phyloP scores from a whole-genome alignment of 192 early-diverging fungal genomes.

The Allomyces macrogynus region DNA sequence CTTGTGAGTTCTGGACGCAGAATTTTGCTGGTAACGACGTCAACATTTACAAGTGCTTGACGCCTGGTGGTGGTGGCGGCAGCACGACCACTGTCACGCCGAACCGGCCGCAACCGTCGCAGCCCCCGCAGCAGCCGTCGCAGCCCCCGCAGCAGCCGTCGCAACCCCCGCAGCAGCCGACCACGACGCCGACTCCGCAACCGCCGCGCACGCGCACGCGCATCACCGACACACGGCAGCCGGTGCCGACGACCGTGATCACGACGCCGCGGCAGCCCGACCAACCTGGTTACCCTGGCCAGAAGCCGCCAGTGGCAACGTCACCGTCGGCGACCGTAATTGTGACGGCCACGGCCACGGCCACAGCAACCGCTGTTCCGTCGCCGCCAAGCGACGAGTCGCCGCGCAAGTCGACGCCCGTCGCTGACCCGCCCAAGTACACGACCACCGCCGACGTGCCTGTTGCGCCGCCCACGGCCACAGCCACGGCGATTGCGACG shows the following conservation, averaged over 20 bases:
- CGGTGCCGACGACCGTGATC: neutral
- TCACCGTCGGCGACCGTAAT: neutral
- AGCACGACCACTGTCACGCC: neutral
- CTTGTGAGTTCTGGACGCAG: neutral
- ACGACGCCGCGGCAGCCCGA: neutral
- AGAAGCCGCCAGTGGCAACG: neutral
- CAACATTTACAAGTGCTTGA: neutral
- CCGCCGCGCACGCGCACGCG: neutral
- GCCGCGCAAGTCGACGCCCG: neutral
- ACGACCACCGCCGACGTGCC: neutral
- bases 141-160: neutral
- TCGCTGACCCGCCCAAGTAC: neutral
- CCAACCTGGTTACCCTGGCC: neutral
- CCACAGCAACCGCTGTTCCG: neutral
- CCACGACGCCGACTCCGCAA: neutral
- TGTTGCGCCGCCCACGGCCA: too few relatives aligned
- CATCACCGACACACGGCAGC: neutral
- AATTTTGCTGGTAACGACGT: neutral
- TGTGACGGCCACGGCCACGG: neutral
- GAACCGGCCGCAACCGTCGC: neutral
- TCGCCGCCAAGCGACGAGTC: neutral
- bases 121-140: neutral
- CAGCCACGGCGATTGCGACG: too few relatives aligned
- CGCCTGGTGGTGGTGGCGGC: neutral
- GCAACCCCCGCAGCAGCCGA: neutral